Evolutionary conservation across 2,329 filamentous ascomycete genomes (phyloP), one percentile per base, ranked within the genome.

Genomic region (Calonectria pseudoreteaudii): DNA sequence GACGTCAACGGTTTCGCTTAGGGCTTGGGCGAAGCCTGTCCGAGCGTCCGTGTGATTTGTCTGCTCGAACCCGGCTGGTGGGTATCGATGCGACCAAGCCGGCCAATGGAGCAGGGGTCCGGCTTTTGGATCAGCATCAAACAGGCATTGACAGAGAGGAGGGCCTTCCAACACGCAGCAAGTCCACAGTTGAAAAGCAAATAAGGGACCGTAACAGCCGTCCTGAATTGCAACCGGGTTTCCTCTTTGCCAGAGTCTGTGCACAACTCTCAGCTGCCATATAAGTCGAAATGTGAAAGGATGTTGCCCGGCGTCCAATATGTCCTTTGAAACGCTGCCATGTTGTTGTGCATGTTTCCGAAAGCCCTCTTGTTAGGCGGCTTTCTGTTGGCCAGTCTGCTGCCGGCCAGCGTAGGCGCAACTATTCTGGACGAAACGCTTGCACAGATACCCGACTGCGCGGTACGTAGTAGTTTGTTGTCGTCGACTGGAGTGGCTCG

Each of bases 21-120:
- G 56, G 56, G 56, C 56, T 41, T 56, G 30, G 52, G 28, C 52
- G 52, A n/a, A 9, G 52, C 52, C 28, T 38, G 56, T 62, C 56
- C 56, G 56, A 62, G 56, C 56, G 26, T 10, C 3, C 56, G 28
- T 62, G 56, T 62, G 56, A 62, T 62, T 62, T 62, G 56, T 62
- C 56, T 18, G 20, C 10, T 62, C 34, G 23, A 14, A 28, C 56
- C 56, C 34, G 23, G 56, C 18, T 13, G 16, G 56, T 62, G 56
- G 56, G 56, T 62, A 62, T 62, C 56, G 13, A 62, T 41, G 56
- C 56, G 28, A 38, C 56, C 2, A 5, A 9, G 9, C 56, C 56
- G 41, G 23, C 56, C 56, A 62, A 62, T 62, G 23, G 56, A 26
- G 34, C 56, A 23, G 56, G 56, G 56, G 13, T 41, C 13, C 34